A percentile compares a stretch with the other conserved stretches of the same genome.
phyloP scores from a whole-genome alignment of 1,139 yeast species.

The Candida dubliniensis region DNA sequence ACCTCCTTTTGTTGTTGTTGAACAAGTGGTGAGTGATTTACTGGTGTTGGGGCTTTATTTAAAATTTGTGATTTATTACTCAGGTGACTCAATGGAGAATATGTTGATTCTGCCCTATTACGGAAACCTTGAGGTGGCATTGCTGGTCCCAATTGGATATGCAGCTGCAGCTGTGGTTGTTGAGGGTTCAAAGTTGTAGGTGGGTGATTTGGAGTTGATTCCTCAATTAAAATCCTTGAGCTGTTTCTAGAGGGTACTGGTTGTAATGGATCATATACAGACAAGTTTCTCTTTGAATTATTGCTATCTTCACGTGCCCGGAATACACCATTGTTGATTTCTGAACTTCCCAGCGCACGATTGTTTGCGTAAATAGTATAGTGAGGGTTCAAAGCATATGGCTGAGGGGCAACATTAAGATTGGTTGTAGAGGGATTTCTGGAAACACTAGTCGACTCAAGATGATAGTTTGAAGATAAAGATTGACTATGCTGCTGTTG shows the following conservation, averaged over 20 bases:
- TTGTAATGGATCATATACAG: conserved; percentile 38
- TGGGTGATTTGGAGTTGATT: conserved; percentile 1
- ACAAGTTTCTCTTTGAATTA: conserved; percentile 21
- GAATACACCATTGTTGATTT: conserved; percentile 10
- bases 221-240: conserved; percentile 13
- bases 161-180: conserved; percentile 7
- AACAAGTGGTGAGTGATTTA: conserved; percentile 4
- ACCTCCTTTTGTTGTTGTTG: conserved; percentile 1
- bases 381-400: conserved; percentile 40
- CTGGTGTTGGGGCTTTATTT: conserved; percentile 3
- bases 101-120: conserved; percentile 13
- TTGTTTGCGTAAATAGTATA: conserved; percentile 25
- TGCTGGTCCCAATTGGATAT: not conserved
- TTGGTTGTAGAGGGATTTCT: conserved; percentile 20
- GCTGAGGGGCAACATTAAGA: conserved; percentile 32
- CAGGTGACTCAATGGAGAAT: conserved; percentile 16
- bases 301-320: conserved; percentile 4
- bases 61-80: conserved; percentile 6
- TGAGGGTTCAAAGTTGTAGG: not conserved
- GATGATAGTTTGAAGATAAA: conserved; percentile 8
- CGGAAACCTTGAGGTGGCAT: conserved; percentile 4
- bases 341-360: not conserved
- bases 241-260: conserved; percentile 25
- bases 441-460: conserved; percentile 10
- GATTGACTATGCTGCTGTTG: conserved; percentile 5